Conservation (phyloP, 371 early-diverging fungal species). For the Mortierella sp. region DNA sequence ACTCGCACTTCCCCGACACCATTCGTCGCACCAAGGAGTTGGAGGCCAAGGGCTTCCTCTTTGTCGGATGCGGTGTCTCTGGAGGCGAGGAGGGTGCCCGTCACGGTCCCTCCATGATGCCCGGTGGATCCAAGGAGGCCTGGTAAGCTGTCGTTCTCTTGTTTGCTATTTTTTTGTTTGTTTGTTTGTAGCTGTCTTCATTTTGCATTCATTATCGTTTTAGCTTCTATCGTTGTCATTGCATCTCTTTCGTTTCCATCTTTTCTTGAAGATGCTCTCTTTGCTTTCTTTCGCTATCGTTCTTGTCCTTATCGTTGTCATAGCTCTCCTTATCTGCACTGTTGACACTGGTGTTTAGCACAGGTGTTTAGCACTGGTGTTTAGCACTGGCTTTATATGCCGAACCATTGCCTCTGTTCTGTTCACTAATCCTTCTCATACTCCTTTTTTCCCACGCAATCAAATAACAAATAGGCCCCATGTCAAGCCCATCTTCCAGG, state of each 20-base stretch:
- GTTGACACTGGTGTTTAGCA: too few relatives aligned
- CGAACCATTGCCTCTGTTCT: neutral
- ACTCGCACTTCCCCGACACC: slow-evolving; percentile 99
- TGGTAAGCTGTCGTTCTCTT: slow-evolving; percentile 71
- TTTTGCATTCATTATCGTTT: slow-evolving; percentile 14
- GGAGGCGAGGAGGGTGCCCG: slow-evolving; percentile 99
- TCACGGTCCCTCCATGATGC: slow-evolving; percentile 98
- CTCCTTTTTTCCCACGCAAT: neutral
- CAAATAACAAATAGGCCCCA: slow-evolving; percentile 66
- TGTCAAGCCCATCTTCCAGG: slow-evolving; percentile 96
- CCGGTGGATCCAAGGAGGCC: slow-evolving; percentile 95
- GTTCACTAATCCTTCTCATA: neutral
- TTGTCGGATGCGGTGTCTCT: slow-evolving; percentile 98
- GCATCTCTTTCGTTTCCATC: too few relatives aligned
- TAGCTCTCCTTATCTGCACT: too few relatives aligned
- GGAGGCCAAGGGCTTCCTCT: slow-evolving; percentile 91
- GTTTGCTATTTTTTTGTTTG: neutral
- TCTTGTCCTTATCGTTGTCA: neutral
- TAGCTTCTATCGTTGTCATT: neutral
- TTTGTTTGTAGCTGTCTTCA: neutral
- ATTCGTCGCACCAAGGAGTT: slow-evolving; percentile 91
- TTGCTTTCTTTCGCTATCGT: too few relatives aligned
- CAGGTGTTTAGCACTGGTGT: too few relatives aligned
- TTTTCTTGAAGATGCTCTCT: too few relatives aligned
- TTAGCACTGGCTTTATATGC: too few relatives aligned